Percentiles rank a stretch among this genome's conserved stretches.
Evolutionary conservation across 257 asterid species (phyloP).

Genomic region (Ballota nigra): DNA sequence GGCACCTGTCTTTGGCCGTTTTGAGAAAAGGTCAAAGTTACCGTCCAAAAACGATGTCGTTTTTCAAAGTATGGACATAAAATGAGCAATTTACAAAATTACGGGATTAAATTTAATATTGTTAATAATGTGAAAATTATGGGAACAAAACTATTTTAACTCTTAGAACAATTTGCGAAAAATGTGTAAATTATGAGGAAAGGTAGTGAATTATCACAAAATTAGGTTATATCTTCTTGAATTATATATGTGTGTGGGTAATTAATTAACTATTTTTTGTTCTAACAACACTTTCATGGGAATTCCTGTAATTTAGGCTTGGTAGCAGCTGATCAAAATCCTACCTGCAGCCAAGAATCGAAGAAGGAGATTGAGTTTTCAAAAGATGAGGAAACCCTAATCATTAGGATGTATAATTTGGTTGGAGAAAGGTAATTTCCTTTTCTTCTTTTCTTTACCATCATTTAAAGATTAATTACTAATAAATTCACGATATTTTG

Average conservation of each 20-base stretch:
- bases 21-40: no score
- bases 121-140: no score
- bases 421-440: slow-evolving; percentile 41
- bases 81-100: no score
- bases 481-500: background rate
- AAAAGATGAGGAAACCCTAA: slow-evolving; percentile 50
- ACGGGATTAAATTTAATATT: no score
- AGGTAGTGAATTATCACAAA: background rate
- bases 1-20: no score
- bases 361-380: slow-evolving; percentile 35
- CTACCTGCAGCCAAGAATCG: slow-evolving; percentile 19
- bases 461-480: background rate
- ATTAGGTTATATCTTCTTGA: no score
- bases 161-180: no score
- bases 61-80: no score
- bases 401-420: slow-evolving; percentile 44
- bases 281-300: background rate
- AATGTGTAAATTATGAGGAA: no score
- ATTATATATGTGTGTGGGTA: background rate
- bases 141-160: no score
- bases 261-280: background rate
- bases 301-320: background rate
- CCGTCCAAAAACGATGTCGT: no score
- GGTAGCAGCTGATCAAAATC: slow-evolving; percentile 25
- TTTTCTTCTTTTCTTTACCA: background rate